phyloP scores from a whole-genome alignment of 208 protist genomes.

The Leishmania major region DNA sequence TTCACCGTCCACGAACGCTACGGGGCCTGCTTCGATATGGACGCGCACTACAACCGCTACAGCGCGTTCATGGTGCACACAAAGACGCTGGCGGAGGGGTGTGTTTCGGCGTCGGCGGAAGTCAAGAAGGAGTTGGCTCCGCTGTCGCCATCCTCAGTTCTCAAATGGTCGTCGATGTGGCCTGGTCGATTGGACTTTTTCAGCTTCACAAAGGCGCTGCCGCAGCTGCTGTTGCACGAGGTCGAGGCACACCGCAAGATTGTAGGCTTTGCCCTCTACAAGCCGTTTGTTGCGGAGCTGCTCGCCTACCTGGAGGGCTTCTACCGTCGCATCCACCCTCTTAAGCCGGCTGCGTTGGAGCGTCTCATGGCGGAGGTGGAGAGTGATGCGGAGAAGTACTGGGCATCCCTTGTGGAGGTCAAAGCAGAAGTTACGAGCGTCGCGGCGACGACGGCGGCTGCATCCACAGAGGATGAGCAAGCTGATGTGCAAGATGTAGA shows the following conservation, averaged over 20 bases:
- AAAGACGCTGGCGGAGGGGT: slow-evolving; percentile 42
- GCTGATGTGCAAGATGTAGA: slow-evolving; percentile 8
- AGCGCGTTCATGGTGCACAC: slow-evolving; percentile 71
- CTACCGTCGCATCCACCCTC: slow-evolving; percentile 54
- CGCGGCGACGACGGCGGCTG: slow-evolving; percentile 26
- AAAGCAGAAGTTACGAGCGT: slow-evolving; percentile 36
- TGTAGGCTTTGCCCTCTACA: slow-evolving; percentile 67
- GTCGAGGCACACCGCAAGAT: slow-evolving; percentile 75
- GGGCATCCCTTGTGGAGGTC: slow-evolving; percentile 55
- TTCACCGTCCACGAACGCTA: slow-evolving; percentile 68
- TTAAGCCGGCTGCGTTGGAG: slow-evolving; percentile 47
- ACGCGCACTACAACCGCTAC: slow-evolving; percentile 75
- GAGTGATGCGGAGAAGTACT: slow-evolving; percentile 66
- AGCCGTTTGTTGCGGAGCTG: slow-evolving; percentile 54
- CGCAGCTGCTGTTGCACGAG: slow-evolving; percentile 48
- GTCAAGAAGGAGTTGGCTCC: neutral
- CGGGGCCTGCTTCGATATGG: slow-evolving; percentile 77
- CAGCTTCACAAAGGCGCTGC: slow-evolving; percentile 56
- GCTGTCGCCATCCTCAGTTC: slow-evolving; percentile 17
- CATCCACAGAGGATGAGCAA: slow-evolving; percentile 24
- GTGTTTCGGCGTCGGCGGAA: neutral
- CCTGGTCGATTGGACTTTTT: slow-evolving; percentile 70
- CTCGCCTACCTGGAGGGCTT: slow-evolving; percentile 67
- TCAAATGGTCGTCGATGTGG: slow-evolving; percentile 36
- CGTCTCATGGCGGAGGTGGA: slow-evolving; percentile 59